phyloP scores from a whole-genome alignment of 2,329 filamentous ascomycete genomes.

The Penicillium frequentans region DNA sequence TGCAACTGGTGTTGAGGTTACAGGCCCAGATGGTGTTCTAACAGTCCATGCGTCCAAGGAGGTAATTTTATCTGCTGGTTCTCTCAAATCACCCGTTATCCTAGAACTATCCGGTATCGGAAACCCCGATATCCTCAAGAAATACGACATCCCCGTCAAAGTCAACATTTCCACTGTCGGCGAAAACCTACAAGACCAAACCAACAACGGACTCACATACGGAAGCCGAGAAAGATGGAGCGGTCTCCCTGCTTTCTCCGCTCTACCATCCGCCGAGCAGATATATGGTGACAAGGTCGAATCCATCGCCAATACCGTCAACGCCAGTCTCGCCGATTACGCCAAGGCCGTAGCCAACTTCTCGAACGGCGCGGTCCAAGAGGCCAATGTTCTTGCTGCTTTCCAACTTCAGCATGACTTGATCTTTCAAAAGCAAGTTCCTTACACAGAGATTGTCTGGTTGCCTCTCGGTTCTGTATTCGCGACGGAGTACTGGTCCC shows the following conservation, averaged over 20 bases:
- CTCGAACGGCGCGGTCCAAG: constrained; percentile 26
- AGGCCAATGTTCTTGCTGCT: constrained; percentile 21
- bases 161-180: constrained; percentile 45
- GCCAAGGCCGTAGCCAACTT: constrained; percentile 21
- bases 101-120: constrained; percentile 64
- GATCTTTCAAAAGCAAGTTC: constrained; percentile 26
- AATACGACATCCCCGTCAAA: constrained; percentile 27
- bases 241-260: constrained; percentile 23
- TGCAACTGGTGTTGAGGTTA: constrained; percentile 34
- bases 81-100: constrained; percentile 56
- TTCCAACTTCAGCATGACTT: constrained; percentile 28
- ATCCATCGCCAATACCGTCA: constrained; percentile 18
- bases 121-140: constrained; percentile 30
- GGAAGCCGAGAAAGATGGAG: constrained; percentile 15
- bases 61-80: constrained; percentile 61
- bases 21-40: constrained; percentile 19
- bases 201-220: constrained; percentile 24
- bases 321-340: constrained; percentile 24
- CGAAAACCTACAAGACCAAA: constrained; percentile 51
- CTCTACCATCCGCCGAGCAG: constrained; percentile 20
- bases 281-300: constrained; percentile 24
- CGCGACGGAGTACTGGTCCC: constrained; percentile 26
- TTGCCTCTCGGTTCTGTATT: constrained; percentile 16
- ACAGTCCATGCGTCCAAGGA: constrained; percentile 44
- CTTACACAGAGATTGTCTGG: constrained; percentile 26